A percentile compares a stretch with the other conserved stretches of the same genome.
These are phyloP conservation scores for Nemania diffusa DNA, from an alignment of 2,329 filamentous ascomycete species.

Conservation along the genomic window DNA sequence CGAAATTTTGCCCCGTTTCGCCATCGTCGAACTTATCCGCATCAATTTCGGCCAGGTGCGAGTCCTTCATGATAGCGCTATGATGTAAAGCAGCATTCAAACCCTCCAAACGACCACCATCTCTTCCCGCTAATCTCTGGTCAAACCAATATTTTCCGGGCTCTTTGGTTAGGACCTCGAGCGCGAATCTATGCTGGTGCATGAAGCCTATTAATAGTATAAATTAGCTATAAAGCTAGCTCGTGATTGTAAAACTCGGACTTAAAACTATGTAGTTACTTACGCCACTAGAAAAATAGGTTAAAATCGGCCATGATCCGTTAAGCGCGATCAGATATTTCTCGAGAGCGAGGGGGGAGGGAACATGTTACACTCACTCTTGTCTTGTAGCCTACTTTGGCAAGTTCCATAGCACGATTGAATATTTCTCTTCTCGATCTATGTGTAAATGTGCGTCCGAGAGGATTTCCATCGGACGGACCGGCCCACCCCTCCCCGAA, in stretches of 20 bases:
- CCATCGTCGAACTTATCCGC: background rate
- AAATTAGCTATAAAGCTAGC: background rate
- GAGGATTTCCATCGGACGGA: background rate
- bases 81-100: background rate
- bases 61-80: background rate
- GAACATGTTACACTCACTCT: slow-evolving; percentile 17
- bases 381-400: background rate
- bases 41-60: background rate
- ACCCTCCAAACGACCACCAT: no score
- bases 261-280: background rate
- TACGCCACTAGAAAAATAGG: slow-evolving; percentile 15
- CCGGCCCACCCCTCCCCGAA: background rate
- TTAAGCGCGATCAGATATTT: background rate
- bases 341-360: background rate
- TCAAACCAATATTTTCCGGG: no score
- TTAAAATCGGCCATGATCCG: background rate
- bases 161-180: no score
- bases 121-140: no score
- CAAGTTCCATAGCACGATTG: background rate
- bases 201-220: background rate
- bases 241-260: no score
- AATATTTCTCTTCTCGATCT: background rate
- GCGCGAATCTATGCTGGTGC: no score
- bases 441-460: background rate
- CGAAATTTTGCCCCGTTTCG: background rate